Base-by-base conservation (phyloP, 2,329 filamentous ascomycete species). In the Penicillium janthinellum region DNA sequence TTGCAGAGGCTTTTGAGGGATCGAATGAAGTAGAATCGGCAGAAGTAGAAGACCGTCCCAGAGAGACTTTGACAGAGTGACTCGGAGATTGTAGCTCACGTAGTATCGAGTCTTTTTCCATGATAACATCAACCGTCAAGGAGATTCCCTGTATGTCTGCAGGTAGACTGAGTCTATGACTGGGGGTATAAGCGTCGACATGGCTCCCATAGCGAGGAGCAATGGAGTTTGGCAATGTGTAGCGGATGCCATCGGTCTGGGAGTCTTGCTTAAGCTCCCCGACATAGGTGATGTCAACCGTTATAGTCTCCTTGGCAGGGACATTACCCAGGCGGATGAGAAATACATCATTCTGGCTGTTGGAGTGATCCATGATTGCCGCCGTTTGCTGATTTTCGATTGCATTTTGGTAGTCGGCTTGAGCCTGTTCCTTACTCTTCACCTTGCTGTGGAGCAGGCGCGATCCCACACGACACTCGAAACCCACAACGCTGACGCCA, bases 221-320 rank as follows among this genome's bases (percentile, higher is more conserved):
- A 57, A 92, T 87, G 50, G 73, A 76, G 0, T 84, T 89, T 0
- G 89, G 90, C 4, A 92, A 84, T 4, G 85, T 91, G 69, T 89
- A 89, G 6, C 88, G 83, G 28, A 89, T 78, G 5, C 88, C 88
- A 67, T 92, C 87, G 3, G 84, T 79, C 62, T 88, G 85, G 45
- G 86, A 83, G 68, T 91, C 88, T 64, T 91, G 87, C 75, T 90
- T 90, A 56, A 92, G 79, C 71, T 92, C 88, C 2, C 86, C 87
- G 4, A 90, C 79, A 62, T 90, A 91, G 0, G 80, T 84, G 57
- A 91, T 84, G 11, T 88, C 81, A 6, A 91, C 83, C 6, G 81
- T 71, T 37, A 90, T 76, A 37, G 78, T 81, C 15, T 83, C 82
- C 0, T 80, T 81, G 0, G 84, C 80, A 0, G 87, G 86, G 0